Evolutionary conservation across 495 filamentous ascomycete genomes (phyloP), one percentile per base, ranked within the genome.

Genomic region (Xylaria grammica): DNA sequence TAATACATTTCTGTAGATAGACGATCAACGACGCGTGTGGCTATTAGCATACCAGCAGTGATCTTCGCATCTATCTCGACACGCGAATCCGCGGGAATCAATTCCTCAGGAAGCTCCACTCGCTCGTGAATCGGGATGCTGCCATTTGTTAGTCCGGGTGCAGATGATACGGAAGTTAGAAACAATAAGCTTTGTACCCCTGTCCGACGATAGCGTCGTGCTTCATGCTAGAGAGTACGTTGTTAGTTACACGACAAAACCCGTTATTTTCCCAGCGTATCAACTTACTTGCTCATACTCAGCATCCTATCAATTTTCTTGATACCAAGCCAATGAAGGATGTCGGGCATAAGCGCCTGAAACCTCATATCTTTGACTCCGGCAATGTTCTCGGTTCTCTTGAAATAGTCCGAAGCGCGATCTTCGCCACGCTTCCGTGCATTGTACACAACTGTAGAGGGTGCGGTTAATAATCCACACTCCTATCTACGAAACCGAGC

Each of bases 51-150:
- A 97, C 95, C 94, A 29, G 94, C 93, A 67, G 95, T 94, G 74
- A 99, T 97, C 83, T 97, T 99, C 32, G 95, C 95, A 79, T 99
- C 95, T 71, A 99, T 99, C 78, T 99, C 95, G 15, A 99, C 95
- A 56, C 95, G 86, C 55, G 92, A 96, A 78, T 99, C 95, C 68
- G 88, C 91, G 40, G 95, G 95, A 67, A 99, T 97, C 87, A 94
- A 89, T 30, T 91, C 88, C 56, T 97, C 94, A 22, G 95, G 95
- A 52, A 99, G 93, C 42, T 95, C 94, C 45, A 99, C 87, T 58
- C 95, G 89, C 78, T 98, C 94, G 69, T 89, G 82, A 72, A 99
- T 98, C 57, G 92, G 89, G 70, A 99, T 99, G 42, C 84, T 85
- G 61, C 62, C 26, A 46, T 65, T 61, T 53, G 67, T 76, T 70